These are phyloP conservation scores for Cyanophora paradoxa DNA, from an alignment of 78 protist genomes.

Conservation along the genomic window DNA sequence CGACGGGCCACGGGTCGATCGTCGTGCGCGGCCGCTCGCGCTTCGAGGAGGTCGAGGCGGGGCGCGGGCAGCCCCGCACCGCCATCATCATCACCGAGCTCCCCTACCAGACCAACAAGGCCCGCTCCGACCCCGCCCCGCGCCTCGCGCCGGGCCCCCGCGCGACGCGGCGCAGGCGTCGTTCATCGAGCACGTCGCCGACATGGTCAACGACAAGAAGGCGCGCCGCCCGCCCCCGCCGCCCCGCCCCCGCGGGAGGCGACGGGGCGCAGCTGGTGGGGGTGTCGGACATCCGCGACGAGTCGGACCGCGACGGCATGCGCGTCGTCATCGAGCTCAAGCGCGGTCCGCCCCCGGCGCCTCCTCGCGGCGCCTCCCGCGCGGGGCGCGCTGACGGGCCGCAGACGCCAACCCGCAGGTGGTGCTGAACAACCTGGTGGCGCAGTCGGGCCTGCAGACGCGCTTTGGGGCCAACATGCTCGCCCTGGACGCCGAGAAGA, in stretches of 20 bases:
- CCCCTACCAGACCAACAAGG: no score
- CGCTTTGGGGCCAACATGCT: background rate
- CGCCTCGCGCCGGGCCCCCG: no score
- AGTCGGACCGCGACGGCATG: background rate
- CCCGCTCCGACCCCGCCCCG: no score
- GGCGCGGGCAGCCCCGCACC: background rate
- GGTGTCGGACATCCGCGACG: slow-evolving; percentile 3
- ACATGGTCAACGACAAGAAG: background rate
- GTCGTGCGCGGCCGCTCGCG: background rate
- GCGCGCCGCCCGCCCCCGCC: no score
- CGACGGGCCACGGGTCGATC: background rate
- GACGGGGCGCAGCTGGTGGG: no score
- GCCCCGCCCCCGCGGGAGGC: no score
- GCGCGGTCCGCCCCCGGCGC: background rate
- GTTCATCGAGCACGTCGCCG: background rate
- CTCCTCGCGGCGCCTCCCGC: background rate
- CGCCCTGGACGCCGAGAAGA: background rate
- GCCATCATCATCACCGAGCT: background rate
- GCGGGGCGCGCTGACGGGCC: background rate
- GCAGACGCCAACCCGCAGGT: background rate
- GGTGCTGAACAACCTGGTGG: background rate
- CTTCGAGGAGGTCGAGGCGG: background rate
- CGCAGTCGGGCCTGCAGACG: background rate
- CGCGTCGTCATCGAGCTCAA: background rate
- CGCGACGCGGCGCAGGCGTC: background rate